These are phyloP conservation scores for Powellomyces hirtus DNA, from an alignment of 192 early-diverging fungal genomes.

Conservation along the genomic window DNA sequence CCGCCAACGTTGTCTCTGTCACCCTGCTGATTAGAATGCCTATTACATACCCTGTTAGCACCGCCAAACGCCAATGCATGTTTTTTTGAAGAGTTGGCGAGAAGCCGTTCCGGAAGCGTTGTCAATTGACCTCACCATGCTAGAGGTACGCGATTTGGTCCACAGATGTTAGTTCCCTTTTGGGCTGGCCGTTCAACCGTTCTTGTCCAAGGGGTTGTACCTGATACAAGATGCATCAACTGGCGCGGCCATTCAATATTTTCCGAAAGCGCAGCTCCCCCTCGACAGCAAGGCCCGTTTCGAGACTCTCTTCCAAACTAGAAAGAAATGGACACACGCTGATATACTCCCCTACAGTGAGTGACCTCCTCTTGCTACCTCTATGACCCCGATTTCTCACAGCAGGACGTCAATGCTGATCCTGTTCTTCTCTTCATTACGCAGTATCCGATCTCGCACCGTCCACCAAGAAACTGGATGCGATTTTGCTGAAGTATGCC, in stretches of 20 bases:
- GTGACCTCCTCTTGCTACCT: background rate
- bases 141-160: background rate
- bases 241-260: slow-evolving; percentile 19
- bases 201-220: slow-evolving; percentile 27
- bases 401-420: background rate
- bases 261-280: slow-evolving; percentile 37
- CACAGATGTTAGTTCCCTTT: too few species aligned
- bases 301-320: slow-evolving; percentile 37
- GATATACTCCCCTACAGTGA: slow-evolving; percentile 44
- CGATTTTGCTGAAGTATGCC: slow-evolving; percentile 38
- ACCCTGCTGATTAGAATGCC: too few species aligned
- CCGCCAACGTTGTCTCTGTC: too few species aligned
- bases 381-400: background rate
- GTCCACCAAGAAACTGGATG: slow-evolving; percentile 35
- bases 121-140: background rate
- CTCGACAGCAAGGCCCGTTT: slow-evolving; percentile 36
- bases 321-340: slow-evolving; percentile 32
- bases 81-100: too few species aligned
- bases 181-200: slow-evolving; percentile 8
- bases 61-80: too few species aligned
- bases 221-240: slow-evolving; percentile 18
- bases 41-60: too few species aligned
- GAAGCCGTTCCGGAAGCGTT: too few species aligned
- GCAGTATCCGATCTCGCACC: slow-evolving; percentile 41
- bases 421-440: background rate